Evolutionary conservation across 202 grass and related monocot species (phyloP), one percentile per base, ranked within the genome.

Genomic region (Saccharum hybrid): DNA sequence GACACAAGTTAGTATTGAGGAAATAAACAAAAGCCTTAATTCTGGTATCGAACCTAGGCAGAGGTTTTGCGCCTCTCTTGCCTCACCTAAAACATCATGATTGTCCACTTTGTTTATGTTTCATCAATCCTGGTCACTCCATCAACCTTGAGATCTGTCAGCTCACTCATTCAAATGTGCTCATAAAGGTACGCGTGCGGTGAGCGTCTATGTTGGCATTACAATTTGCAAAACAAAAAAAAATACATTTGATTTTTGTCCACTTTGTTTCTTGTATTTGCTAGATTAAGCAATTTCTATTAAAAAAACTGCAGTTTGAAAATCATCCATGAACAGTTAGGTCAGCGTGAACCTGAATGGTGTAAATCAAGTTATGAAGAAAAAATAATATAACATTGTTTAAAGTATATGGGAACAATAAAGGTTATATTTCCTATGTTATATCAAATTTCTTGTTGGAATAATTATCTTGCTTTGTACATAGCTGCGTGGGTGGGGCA

Each of bases 401-500:
- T 48, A 48, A 48, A 48, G 12, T 48, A 14, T 48, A 13, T 14
- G 45, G 11, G 3, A 48, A 48, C 12, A 48, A 48, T 14, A 14
- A 14, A 14, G 11, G 12, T 3, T 48, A 48, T 48, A 48, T 48
- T 48, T 48, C 10, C 0, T 48, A 48, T 48, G 12, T 48, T 5
- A 48, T 48, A 48, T 4, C 12, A 48, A 0, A 14, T 48, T 13
- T 48, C 12, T 48, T 48, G 45, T 48, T 48, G 45, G 45, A 48
- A 48, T 48, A 84, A 80, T 37, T 23, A 43, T 80, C 65, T 72
- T 42, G 19, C 52, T 6, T 69, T 40, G 23, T 42, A 45, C 9
- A 6, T 51, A 15, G 67, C 8, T 54, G 4, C 16, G 4, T 7
- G 51, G 18, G 51, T 54, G 5, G 51, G 49, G 16, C 51, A 54